phyloP scores from a whole-genome alignment of 345 rosid genomes.

The Viola odorata region DNA sequence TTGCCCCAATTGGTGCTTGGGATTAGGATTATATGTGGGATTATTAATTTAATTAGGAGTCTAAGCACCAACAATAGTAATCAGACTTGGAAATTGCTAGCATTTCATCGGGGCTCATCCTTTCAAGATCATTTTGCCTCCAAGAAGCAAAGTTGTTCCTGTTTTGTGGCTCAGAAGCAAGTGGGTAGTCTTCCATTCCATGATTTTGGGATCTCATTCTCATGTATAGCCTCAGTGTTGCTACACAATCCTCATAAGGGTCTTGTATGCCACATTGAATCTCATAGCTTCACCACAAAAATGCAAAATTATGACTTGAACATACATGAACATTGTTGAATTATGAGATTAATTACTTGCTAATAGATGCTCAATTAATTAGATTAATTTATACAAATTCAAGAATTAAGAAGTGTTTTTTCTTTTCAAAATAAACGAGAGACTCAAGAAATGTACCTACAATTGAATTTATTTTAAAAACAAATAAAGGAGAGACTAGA shows the following conservation, averaged over 20 bases:
- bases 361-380: too few relatives aligned
- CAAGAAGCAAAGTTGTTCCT: slow-evolving; percentile 60
- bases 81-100: slow-evolving; percentile 69
- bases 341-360: too few relatives aligned
- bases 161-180: slow-evolving; percentile 70
- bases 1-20: too few relatives aligned
- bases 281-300: slow-evolving; percentile 43
- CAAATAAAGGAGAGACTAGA: background rate
- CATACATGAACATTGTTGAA: too few relatives aligned
- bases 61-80: slow-evolving; percentile 91
- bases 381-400: too few relatives aligned
- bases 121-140: slow-evolving; percentile 84
- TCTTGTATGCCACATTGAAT: slow-evolving; percentile 70
- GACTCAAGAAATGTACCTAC: too few relatives aligned
- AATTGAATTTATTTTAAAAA: too few relatives aligned
- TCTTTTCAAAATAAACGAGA: too few relatives aligned
- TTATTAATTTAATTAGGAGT: slow-evolving; percentile 23
- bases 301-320: too few relatives aligned
- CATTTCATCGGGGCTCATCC: slow-evolving; percentile 72
- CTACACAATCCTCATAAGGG: slow-evolving; percentile 83
- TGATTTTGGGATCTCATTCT: slow-evolving; percentile 79
- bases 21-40: too few relatives aligned
- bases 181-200: slow-evolving; percentile 48
- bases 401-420: too few relatives aligned
- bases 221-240: slow-evolving; percentile 81